phyloP scores from a whole-genome alignment of 2,329 filamentous ascomycete species.

The Orbilia blumenaviensis region DNA sequence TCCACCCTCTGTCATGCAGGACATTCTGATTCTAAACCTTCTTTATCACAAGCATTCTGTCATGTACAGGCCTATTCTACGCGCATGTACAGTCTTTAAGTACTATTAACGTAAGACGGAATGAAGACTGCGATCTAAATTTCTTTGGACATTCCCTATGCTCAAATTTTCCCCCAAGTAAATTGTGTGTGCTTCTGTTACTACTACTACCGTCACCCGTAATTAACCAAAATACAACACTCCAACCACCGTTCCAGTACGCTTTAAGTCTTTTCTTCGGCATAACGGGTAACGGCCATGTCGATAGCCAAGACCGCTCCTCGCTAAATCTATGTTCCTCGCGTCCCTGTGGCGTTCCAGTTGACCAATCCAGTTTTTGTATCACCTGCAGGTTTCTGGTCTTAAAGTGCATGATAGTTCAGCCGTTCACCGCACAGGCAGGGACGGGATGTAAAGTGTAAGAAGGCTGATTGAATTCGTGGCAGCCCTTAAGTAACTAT shows the following conservation, averaged over 20 bases:
- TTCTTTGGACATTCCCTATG: background rate
- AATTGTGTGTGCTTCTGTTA: no score
- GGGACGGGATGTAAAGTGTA: background rate
- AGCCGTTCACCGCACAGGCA: background rate
- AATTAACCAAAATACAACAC: background rate
- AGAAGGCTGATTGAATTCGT: background rate
- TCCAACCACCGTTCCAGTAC: background rate
- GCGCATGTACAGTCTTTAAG: background rate
- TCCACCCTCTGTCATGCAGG: background rate
- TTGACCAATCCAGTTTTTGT: background rate
- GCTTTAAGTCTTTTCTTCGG: background rate
- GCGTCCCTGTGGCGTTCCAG: background rate
- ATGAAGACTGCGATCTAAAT: background rate
- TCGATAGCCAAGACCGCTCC: background rate
- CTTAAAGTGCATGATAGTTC: background rate
- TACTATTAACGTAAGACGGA: background rate
- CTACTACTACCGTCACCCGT: background rate
- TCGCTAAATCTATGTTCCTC: constrained; percentile 1
- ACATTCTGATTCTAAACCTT: constrained; percentile 12
- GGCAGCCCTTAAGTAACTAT: background rate
- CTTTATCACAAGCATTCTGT: background rate
- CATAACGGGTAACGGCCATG: background rate
- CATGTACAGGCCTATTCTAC: background rate
- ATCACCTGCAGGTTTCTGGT: constrained; percentile 2
- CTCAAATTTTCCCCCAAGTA: no score